A percentile compares a stretch with the other conserved stretches of the same genome.
Conservation (phyloP, 1,139 yeast genomes). For the Taphrina flavorubra region DNA sequence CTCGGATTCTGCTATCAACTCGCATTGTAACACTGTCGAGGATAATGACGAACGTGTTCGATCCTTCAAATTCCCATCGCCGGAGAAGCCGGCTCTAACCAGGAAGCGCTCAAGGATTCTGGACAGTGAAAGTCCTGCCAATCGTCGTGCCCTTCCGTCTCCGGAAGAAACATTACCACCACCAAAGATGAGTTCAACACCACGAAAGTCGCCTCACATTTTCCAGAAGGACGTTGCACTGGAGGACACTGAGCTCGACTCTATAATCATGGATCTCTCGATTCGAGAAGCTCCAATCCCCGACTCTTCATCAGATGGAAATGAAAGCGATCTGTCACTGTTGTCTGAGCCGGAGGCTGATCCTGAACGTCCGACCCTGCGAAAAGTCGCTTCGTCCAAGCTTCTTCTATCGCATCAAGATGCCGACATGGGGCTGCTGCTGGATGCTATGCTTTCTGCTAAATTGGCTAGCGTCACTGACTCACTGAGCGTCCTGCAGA, state of each 20-base stretch:
- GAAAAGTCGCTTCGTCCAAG: conserved; percentile 14
- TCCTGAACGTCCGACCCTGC: background rate
- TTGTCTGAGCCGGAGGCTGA: conserved; percentile 1
- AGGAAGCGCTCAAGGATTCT: conserved; percentile 22
- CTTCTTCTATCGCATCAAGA: conserved; percentile 31
- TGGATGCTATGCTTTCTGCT: conserved; percentile 35
- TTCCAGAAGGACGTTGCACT: conserved; percentile 33
- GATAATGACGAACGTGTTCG: conserved; percentile 30
- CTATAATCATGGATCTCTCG: conserved; percentile 31
- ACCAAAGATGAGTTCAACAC: conserved; percentile 9
- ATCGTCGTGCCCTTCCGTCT: background rate
- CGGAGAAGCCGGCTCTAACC: conserved; percentile 26
- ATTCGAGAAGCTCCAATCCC: background rate
- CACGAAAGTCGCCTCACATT: conserved; percentile 25
- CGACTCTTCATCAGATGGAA: background rate
- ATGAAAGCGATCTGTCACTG: conserved; percentile 7
- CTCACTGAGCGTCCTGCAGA: conserved; percentile 15
- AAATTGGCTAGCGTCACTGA: conserved; percentile 32
- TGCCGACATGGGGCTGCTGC: conserved; percentile 33
- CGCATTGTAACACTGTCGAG: background rate
- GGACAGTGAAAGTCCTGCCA: conserved; percentile 27
- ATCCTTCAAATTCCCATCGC: conserved; percentile 34
- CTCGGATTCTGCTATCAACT: background rate
- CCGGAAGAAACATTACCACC: background rate
- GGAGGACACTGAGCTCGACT: conserved; percentile 31